Evolutionary conservation across 768 basidiomycete species (phyloP).

Genomic region (Lactarius trivialis): DNA sequence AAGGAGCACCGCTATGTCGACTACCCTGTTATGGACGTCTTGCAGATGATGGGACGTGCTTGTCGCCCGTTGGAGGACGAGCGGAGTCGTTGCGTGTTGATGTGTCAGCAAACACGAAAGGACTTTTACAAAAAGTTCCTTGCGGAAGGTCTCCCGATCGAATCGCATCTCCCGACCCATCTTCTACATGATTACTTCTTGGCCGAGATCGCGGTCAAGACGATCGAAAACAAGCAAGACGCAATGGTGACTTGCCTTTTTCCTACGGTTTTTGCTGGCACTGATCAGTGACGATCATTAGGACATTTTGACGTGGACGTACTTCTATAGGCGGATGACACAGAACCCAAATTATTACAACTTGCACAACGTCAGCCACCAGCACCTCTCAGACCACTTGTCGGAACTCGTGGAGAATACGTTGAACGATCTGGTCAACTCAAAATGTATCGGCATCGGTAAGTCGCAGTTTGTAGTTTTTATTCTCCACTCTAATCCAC

Average conservation of each 20-base stretch:
- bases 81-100: constrained; percentile 87
- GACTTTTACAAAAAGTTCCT: constrained; percentile 99
- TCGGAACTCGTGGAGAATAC: constrained; percentile 96
- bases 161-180: constrained; percentile 88
- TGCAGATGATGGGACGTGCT: constrained; percentile 99
- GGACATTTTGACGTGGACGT: constrained; percentile 99
- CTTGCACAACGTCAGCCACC: constrained; percentile 90
- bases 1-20: constrained; percentile 97
- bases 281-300: constrained; percentile 26
- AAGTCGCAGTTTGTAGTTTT: constrained; percentile 17
- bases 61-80: constrained; percentile 87
- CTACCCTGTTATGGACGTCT: constrained; percentile 96
- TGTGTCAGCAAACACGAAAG: constrained; percentile 97
- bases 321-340: constrained; percentile 95
- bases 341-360: constrained; percentile 97
- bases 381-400: constrained; percentile 90
- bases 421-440: constrained; percentile 82
- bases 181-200: constrained; percentile 95
- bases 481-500: background rate
- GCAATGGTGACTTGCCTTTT: constrained; percentile 57
- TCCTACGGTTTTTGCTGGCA: background rate
- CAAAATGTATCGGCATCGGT: constrained; percentile 93
- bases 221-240: constrained; percentile 98
- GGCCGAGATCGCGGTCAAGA: constrained; percentile 96
- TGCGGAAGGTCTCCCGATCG: constrained; percentile 94